These are phyloP conservation scores for Gliomastix tumulicola DNA, from an alignment of 2,329 filamentous ascomycete species.

Conservation along the genomic window DNA sequence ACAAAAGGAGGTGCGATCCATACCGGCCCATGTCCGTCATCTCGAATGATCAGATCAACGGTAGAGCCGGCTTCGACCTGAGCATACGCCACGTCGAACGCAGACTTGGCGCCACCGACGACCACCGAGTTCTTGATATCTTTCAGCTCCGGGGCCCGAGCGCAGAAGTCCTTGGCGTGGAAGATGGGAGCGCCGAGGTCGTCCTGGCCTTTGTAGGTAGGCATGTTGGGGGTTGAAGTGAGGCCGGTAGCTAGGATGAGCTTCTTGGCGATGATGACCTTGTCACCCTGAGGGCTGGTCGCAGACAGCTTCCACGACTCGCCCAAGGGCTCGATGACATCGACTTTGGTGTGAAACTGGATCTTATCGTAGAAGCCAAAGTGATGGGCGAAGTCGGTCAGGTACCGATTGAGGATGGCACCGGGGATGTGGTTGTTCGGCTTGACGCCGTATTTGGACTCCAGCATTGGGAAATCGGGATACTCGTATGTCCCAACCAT, in stretches of 20 bases:
- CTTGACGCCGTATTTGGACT: slow-evolving; percentile 39
- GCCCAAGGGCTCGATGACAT: slow-evolving; percentile 20
- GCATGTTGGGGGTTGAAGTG: slow-evolving; percentile 35
- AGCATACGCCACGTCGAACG: slow-evolving; percentile 50
- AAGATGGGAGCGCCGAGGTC: slow-evolving; percentile 30
- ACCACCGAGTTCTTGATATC: slow-evolving; percentile 31
- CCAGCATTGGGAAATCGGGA: slow-evolving; percentile 66
- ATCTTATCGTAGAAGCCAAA: slow-evolving; percentile 34
- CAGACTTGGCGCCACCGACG: slow-evolving; percentile 50
- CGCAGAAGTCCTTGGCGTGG: slow-evolving; percentile 33
- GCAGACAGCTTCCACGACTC: slow-evolving; percentile 12
- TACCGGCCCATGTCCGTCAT: slow-evolving; percentile 42
- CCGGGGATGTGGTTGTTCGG: slow-evolving; percentile 40
- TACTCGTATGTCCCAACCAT: slow-evolving; percentile 67
- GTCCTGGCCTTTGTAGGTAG: slow-evolving; percentile 25
- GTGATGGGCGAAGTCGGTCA: slow-evolving; percentile 34
- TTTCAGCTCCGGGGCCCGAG: slow-evolving; percentile 19
- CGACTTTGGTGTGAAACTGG: slow-evolving; percentile 28
- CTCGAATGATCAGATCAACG: slow-evolving; percentile 45
- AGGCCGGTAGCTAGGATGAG: slow-evolving; percentile 42
- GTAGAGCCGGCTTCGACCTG: slow-evolving; percentile 36
- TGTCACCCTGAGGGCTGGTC: slow-evolving; percentile 1
- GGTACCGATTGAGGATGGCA: slow-evolving; percentile 36
- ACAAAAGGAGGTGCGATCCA: slow-evolving; percentile 50
- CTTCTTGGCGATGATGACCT: slow-evolving; percentile 20